Evolutionary conservation across 163 green algal species (phyloP).

Genomic region (Scenedesmus sp.): DNA sequence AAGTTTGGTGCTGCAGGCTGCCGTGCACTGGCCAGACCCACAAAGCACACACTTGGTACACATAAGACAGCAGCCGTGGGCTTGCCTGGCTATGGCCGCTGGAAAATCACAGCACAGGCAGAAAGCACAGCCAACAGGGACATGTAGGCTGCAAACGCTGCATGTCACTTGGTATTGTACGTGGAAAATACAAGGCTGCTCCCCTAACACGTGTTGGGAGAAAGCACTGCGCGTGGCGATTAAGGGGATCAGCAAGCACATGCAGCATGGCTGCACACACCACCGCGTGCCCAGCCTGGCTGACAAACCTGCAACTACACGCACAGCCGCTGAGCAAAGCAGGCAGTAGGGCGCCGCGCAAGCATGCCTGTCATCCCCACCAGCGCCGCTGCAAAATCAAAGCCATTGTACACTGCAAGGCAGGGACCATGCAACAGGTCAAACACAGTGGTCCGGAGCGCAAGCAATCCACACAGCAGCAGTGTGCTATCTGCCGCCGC

Average conservation of each 20-base stretch:
- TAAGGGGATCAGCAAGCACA: not conserved
- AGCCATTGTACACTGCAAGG: slow-evolving; percentile 10
- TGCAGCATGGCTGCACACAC: not conserved
- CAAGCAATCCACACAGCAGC: not conserved
- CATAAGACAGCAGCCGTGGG: not conserved
- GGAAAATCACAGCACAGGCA: not conserved
- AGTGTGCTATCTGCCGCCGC: slow-evolving; percentile 21
- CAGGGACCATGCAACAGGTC: not conserved
- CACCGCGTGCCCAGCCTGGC: not conserved
- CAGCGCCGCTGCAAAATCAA: not conserved
- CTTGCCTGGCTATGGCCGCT: not conserved
- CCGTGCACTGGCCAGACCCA: not conserved
- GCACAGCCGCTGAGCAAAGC: not conserved
- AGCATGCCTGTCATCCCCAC: not conserved
- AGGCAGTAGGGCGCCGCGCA: not conserved
- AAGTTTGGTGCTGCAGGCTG: not conserved
- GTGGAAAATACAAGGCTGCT: not conserved
- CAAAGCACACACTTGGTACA: not conserved
- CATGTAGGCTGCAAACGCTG: not conserved
- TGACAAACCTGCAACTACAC: not conserved
- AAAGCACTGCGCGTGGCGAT: not conserved
- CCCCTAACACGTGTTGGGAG: not conserved
- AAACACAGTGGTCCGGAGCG: not conserved
- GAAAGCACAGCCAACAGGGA: not conserved
- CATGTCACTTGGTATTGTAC: not conserved